A percentile compares a stretch with the other conserved stretches of the same genome.
phyloP scores from a whole-genome alignment of 2,329 filamentous ascomycete species.

The Sarocladium brachiariae region DNA sequence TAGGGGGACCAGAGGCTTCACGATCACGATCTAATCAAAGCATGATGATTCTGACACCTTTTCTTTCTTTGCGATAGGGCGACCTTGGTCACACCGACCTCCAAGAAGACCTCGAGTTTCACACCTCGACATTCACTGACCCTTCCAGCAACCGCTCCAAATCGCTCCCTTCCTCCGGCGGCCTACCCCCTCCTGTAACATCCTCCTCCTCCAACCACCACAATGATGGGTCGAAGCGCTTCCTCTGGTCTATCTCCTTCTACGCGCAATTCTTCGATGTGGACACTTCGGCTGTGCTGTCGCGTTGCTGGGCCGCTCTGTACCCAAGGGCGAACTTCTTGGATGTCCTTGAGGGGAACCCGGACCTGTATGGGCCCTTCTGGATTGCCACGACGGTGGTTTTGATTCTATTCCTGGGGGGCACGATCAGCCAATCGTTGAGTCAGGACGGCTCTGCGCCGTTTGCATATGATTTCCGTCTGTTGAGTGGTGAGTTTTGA shows the following conservation, averaged over 20 bases:
- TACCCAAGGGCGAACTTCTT: conserved; percentile 93
- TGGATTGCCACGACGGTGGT: conserved; percentile 99
- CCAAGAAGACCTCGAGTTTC: conserved; percentile 98
- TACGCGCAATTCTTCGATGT: conserved; percentile 99
- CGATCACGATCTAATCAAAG: no score
- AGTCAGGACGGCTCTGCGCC: conserved; percentile 59
- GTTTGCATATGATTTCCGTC: conserved; percentile 85
- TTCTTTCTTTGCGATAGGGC: no score
- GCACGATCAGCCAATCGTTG: conserved; percentile 89
- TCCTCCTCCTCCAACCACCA: conserved; percentile 29
- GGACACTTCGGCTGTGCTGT: conserved; percentile 82
- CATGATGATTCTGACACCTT: no score
- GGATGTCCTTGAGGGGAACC: conserved; percentile 93
- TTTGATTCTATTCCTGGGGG: conserved; percentile 88
- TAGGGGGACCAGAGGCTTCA: conserved; percentile 9
- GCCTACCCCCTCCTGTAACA: conserved; percentile 45
- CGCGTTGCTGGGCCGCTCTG: conserved; percentile 80
- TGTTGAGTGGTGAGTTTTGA: conserved; percentile 64
- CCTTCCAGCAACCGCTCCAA: conserved; percentile 33
- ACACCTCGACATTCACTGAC: conserved; percentile 79
- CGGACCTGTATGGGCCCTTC: conserved; percentile 92
- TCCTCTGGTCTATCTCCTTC: conserved; percentile 87
- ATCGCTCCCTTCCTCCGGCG: conserved; percentile 34
- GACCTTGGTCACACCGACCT: conserved; percentile 97
- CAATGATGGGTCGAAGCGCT: conserved; percentile 60